Evolutionary conservation across 176 grass and related monocot species (phyloP).

Genomic region (Carex littledalei): DNA sequence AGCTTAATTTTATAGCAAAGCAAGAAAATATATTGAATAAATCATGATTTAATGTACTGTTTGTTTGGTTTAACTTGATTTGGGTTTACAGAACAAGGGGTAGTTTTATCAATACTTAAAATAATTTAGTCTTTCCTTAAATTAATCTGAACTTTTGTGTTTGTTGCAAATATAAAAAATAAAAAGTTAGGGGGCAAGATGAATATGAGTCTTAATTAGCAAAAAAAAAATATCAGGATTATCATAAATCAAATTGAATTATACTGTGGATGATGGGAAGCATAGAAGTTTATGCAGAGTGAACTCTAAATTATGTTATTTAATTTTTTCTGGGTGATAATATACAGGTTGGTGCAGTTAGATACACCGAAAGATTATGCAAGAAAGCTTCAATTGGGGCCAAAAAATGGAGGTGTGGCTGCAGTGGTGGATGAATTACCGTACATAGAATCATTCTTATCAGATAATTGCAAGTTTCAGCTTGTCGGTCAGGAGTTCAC

Average conservation of each 20-base stretch:
- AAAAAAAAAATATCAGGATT: neutral
- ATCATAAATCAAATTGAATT: neutral
- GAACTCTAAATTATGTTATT: neutral
- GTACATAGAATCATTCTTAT: constrained; percentile 76
- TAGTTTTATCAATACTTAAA: neutral
- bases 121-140: neutral
- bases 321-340: neutral
- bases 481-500: constrained; percentile 86
- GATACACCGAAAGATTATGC: constrained; percentile 47
- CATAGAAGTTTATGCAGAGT: neutral
- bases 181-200: neutral
- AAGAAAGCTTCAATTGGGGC: constrained; percentile 52
- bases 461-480: constrained; percentile 74
- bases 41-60: neutral
- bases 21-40: neutral
- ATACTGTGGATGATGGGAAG: neutral
- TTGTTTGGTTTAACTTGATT: neutral
- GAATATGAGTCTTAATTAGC: neutral
- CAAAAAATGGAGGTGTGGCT: constrained; percentile 54
- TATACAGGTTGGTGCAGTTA: constrained; percentile 20
- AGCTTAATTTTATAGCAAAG: neutral
- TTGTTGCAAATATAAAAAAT: neutral
- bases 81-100: neutral
- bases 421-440: constrained; percentile 94
- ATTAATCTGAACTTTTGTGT: neutral